Evolutionary conservation across 805 yeast species (phyloP), one percentile per base, ranked within the genome.

Genomic region (Ogataea ramenticola): DNA sequence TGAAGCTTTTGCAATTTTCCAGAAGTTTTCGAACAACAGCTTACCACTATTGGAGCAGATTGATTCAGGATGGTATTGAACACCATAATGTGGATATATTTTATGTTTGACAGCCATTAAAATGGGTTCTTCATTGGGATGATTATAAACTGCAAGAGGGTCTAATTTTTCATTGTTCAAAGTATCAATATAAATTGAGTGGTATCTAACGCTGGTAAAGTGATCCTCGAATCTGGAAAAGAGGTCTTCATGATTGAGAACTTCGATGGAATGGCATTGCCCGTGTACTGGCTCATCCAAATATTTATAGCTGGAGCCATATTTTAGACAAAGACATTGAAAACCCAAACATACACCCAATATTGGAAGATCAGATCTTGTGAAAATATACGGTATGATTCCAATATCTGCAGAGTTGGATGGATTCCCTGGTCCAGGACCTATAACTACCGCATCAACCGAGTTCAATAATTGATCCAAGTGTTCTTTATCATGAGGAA

Each of bases 371-470:
- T 55, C 46, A 1, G 52, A 46, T 6, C 58, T 54, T 29, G 64
- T 53, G 22, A 76, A 83, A 50, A 90, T 46, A 8, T 63, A 61
- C 0, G 80, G 75, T 15, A 90, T 77, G 11, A 88, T 72, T 0
- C 96, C 96, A 26, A 83, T 77, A 54, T 90, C 97, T 1, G 57
- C 32, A 4, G 72, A 55, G 52, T 67, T 65, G 1, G 65, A 61
- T 0, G 99, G 99, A 52, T 86, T 79, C 0, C 99, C 99, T 0
- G 99, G 99, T 0, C 99, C 99, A 0, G 99, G 99, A 0, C 99
- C 99, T 9, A 93, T 72, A 0, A 93, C 79, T 3, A 93, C 70
- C 30, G 88, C 88, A 46, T 85, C 87, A 51, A 87, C 80, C 8
- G 67, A 56, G 0, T 71, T 67, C 17, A 86, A 56, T 46, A 73